Conservation (phyloP, 2,329 filamentous ascomycete species). For the Xylariales sp. region DNA sequence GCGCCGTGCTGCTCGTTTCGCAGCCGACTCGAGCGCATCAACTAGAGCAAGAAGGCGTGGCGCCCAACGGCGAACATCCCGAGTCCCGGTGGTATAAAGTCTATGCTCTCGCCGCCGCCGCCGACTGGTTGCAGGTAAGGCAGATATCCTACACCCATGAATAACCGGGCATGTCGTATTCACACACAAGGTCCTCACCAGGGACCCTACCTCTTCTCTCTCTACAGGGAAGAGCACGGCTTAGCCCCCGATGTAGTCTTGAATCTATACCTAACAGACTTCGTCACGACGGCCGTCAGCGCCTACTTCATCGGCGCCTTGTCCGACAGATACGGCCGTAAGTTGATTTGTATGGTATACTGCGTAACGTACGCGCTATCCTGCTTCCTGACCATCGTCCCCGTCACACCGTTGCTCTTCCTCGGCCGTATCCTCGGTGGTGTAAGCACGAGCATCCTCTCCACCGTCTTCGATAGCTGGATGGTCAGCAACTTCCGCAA, state of each 20-base stretch:
- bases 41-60: conserved; percentile 37
- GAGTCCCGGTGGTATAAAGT: conserved; percentile 58
- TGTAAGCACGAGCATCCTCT: conserved; percentile 66
- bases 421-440: conserved; percentile 66
- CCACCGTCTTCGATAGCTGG: conserved; percentile 70
- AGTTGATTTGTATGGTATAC: conserved; percentile 63
- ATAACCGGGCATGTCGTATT: neutral
- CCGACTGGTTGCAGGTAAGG: conserved; percentile 59
- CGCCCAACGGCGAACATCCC: conserved; percentile 50
- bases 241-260: conserved; percentile 44
- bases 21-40: conserved; percentile 46
- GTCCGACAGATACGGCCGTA: conserved; percentile 60
- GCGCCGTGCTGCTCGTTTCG: conserved; percentile 42
- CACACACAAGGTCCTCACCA: conserved; percentile 22
- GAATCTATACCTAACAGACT: conserved; percentile 59
- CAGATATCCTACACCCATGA: neutral
- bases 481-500: conserved; percentile 67
- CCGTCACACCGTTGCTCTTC: conserved; percentile 59
- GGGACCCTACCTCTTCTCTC: conserved; percentile 47
- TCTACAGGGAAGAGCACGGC: conserved; percentile 47
- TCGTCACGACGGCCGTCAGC: conserved; percentile 61
- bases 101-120: conserved; percentile 56
- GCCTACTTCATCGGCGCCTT: conserved; percentile 55
- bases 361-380: conserved; percentile 60
- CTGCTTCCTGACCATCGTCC: conserved; percentile 33